These are phyloP conservation scores for Antarctomyces pellizariae DNA, from an alignment of 495 filamentous ascomycete species.

Conservation along the genomic window DNA sequence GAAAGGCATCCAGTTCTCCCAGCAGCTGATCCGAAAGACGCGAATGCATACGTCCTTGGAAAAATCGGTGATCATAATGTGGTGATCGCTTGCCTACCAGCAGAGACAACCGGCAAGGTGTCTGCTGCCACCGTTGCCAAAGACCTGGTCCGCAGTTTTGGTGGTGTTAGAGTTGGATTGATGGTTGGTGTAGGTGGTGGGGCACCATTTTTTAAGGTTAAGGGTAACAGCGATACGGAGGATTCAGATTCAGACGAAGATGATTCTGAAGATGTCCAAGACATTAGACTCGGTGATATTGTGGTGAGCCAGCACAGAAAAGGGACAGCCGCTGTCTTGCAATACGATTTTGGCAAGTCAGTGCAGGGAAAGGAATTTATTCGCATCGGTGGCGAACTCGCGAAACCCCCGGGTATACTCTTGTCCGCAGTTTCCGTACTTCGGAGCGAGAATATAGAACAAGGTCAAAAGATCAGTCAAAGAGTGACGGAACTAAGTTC, in stretches of 20 bases:
- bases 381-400: neutral
- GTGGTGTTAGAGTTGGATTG: neutral
- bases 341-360: constrained; percentile 9
- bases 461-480: neutral
- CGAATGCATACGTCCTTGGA: constrained; percentile 17
- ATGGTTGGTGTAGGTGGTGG: constrained; percentile 1
- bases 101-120: constrained; percentile 1
- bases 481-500: neutral
- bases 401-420: constrained; percentile 2
- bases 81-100: constrained; percentile 14
- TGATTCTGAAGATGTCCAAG: no score
- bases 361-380: constrained; percentile 1
- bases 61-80: constrained; percentile 14
- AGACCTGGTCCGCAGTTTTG: neutral
- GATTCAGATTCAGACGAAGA: no score
- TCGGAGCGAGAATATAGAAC: constrained; percentile 8
- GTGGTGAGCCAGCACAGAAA: neutral
- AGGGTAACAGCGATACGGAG: no score
- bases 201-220: no score
- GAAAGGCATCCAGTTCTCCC: constrained; percentile 15
- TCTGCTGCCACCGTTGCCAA: neutral
- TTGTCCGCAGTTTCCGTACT: neutral
- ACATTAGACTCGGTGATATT: constrained; percentile 1
- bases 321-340: no score
- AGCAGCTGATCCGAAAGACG: constrained; percentile 2